Base-by-base conservation (phyloP, 345 rosid species). In the Rhizophora apiculata region DNA sequence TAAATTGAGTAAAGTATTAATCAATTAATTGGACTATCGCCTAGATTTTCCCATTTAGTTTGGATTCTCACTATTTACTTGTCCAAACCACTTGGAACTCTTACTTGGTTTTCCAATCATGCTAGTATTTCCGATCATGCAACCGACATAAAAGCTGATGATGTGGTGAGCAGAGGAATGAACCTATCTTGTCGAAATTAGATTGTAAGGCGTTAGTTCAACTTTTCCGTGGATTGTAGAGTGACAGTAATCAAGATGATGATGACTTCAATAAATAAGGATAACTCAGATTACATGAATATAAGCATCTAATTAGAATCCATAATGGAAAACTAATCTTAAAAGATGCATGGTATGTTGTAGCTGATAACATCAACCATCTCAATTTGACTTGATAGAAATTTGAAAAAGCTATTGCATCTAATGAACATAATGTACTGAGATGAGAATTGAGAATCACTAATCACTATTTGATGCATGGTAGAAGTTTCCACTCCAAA, bases 301-400 rank as follows among this genome's bases (percentile, higher is more conserved):
- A 88, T 74, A 83, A 79, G 69, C 79, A 73, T 59, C 52, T 90
- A 48, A 88, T 90, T 56, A 56, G 76, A 26, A 85, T 90, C 77
- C 88, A 78, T 59, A 80, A 87, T 31, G 85, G 85, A 72, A 86
- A 85, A 68, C 85, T 84, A 30, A 90, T 62, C 16, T 54, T 88
- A 32, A 80, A 74, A 62, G 78, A 86, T 30, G 65, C 67, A 67
- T 76, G 86, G 22, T 81, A 69, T 9, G 74, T 82, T 36, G 69
- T 76, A 53, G 63, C 58, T 53, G 78, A 79, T 72, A 84, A 83
- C 36, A 76, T 85, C 55, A 78, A 85, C 68, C 85, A 91, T 27
- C 66, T 88, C 49, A 90, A 91, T 63, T 65, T 88, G 83, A 83
- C 83, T 60, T 93, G 88, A 68, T 85, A 85, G 26, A 79, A 76